phyloP scores from a whole-genome alignment of 495 filamentous ascomycete genomes.

The Antarctomyces pellizariae region DNA sequence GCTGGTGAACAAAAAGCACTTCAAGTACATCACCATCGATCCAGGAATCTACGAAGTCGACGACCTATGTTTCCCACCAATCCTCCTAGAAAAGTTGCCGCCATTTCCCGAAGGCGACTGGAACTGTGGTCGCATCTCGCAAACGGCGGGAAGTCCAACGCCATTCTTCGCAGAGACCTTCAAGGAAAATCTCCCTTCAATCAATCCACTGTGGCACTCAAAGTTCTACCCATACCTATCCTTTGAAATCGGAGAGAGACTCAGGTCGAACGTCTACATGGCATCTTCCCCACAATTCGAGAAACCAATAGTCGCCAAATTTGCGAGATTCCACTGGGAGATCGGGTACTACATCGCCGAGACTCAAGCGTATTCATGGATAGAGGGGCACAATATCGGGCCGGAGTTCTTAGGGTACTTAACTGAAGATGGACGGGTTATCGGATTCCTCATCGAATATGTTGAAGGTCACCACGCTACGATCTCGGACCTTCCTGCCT shows the following conservation, averaged over 20 bases:
- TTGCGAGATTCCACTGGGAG: conserved; percentile 19
- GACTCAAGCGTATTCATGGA: conserved; percentile 18
- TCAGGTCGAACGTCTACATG: conserved; percentile 6
- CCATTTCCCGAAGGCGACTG: conserved; percentile 9
- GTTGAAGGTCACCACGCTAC: conserved; percentile 11
- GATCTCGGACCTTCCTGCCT: conserved; percentile 12
- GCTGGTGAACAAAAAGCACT: conserved; percentile 11
- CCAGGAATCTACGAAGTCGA: conserved; percentile 13
- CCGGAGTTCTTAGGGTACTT: conserved; percentile 19
- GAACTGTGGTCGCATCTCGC: conserved; percentile 6
- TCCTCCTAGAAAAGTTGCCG: conserved; percentile 8
- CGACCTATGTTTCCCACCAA: conserved; percentile 15
- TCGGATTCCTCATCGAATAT: conserved; percentile 20
- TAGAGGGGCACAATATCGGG: conserved; percentile 15
- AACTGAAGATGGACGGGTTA: conserved; percentile 18
- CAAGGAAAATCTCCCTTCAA: conserved; percentile 3
- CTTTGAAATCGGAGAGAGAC: conserved; percentile 5
- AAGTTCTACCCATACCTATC: conserved; percentile 4
- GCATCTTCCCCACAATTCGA: conserved; percentile 9
- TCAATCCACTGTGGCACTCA: conserved; percentile 7
- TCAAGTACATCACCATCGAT: conserved; percentile 18
- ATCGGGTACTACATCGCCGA: conserved; percentile 16
- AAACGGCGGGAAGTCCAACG: conserved; percentile 5
- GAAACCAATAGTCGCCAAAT: conserved; percentile 15
- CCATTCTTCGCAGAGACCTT: conserved; percentile 6